A percentile compares a stretch with the other conserved stretches of the same genome.
Evolutionary conservation across 2,329 filamentous ascomycete genomes (phyloP).

Genomic region (Aspergillus tanneri): DNA sequence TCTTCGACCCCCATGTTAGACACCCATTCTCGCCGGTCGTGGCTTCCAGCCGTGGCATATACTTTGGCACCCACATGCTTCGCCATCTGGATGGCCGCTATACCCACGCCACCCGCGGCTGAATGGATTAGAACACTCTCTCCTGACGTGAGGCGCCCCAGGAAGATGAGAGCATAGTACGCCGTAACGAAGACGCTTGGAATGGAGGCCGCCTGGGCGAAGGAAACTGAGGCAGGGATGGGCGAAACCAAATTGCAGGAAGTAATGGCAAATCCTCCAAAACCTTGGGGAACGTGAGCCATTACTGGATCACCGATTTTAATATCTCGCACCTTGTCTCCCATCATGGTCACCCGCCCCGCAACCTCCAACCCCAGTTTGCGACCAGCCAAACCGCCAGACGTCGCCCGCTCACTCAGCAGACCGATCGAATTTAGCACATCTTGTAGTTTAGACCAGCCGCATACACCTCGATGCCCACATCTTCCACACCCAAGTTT

Average conservation of each 20-base stretch:
- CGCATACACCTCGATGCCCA: not conserved
- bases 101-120: not conserved
- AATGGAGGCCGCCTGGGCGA: not conserved
- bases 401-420: not conserved
- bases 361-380: not conserved
- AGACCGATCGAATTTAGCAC: not conserved
- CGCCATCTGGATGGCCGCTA: conserved; percentile 1
- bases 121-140: conserved; percentile 5
- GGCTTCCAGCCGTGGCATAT: conserved; percentile 4
- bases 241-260: not conserved
- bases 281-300: not conserved
- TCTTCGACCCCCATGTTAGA: not conserved
- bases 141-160: not conserved
- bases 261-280: not conserved
- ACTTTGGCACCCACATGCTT: not conserved
- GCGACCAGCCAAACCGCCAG: not conserved
- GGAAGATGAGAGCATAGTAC: conserved; percentile 1
- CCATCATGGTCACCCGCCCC: not conserved
- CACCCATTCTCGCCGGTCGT: not conserved
- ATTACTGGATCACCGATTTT: not conserved
- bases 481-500: not conserved
- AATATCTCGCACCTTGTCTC: not conserved
- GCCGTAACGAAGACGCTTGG: not conserved
- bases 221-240: not conserved
- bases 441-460: not conserved